Conservation (phyloP, 805 yeast genomes). For the Saturnispora gosingensis region DNA sequence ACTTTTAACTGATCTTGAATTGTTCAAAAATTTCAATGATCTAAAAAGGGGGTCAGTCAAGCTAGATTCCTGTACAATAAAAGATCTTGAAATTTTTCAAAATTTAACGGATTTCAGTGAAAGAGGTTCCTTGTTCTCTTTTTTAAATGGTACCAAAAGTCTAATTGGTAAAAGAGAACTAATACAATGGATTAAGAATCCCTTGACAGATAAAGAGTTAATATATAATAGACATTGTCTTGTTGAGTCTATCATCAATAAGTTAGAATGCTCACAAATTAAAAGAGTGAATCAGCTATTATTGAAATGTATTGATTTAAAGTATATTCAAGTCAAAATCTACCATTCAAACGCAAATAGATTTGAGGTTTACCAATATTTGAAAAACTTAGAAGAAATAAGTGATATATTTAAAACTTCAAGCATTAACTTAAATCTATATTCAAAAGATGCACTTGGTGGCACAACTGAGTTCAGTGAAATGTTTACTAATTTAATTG, state of each 20-base stretch:
- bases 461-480: conserved; percentile 10
- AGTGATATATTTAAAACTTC: conserved; percentile 22
- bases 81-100: conserved; percentile 64
- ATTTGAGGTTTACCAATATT: conserved; percentile 47
- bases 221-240: conserved; percentile 62
- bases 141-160: conserved; percentile 73
- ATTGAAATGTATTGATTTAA: conserved; percentile 41
- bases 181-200: conserved; percentile 65
- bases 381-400: conserved; percentile 37
- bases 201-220: conserved; percentile 44
- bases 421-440: background rate
- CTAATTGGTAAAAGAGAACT: conserved; percentile 63
- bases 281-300: conserved; percentile 24
- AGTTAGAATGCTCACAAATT: conserved; percentile 31
- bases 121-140: conserved; percentile 70
- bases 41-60: conserved; percentile 39
- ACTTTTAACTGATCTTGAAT: conserved; percentile 43
- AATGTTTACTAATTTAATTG: background rate
- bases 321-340: conserved; percentile 45
- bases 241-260: conserved; percentile 36
- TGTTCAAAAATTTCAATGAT: conserved; percentile 43
- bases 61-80: conserved; percentile 55
- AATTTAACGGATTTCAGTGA: conserved; percentile 48
- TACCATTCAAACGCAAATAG: conserved; percentile 52
- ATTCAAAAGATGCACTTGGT: conserved; percentile 17